Conservation (phyloP, 2,329 filamentous ascomycete genomes). For the Hypoxylon sp. region DNA sequence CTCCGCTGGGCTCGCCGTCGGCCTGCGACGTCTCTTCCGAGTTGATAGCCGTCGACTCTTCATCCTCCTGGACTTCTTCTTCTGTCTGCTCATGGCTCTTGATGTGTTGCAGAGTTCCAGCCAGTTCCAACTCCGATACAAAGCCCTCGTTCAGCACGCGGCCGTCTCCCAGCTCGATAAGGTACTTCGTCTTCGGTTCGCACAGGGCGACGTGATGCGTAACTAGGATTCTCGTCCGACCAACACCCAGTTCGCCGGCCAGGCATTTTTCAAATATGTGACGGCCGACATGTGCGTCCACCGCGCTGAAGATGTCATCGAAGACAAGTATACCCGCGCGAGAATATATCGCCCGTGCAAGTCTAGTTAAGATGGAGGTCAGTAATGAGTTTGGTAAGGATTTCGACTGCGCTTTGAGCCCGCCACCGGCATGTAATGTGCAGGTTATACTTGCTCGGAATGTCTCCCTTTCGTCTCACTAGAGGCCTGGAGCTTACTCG, state of each 20-base stretch:
- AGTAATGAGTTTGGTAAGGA: conserved; percentile 8
- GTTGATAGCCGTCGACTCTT: conserved; percentile 61
- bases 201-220: conserved; percentile 81
- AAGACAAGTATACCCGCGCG: conserved; percentile 77
- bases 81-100: conserved; percentile 62
- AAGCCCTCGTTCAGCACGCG: conserved; percentile 69
- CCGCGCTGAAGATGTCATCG: conserved; percentile 84
- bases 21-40: conserved; percentile 58
- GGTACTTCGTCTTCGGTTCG: conserved; percentile 74
- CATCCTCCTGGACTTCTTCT: conserved; percentile 57
- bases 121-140: conserved; percentile 68
- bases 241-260: conserved; percentile 72
- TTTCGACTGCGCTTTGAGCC: neutral
- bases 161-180: conserved; percentile 76
- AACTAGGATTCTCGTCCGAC: conserved; percentile 78
- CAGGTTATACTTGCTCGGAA: too few species aligned
- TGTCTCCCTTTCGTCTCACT: too few species aligned
- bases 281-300: conserved; percentile 82
- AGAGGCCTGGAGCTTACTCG: too few species aligned
- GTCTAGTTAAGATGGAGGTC: conserved; percentile 41
- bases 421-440: neutral
- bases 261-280: conserved; percentile 81
- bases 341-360: conserved; percentile 82
- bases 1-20: conserved; percentile 50
- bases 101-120: conserved; percentile 64